These are phyloP conservation scores for Fusarium tupiense DNA, from an alignment of 2,329 filamentous ascomycete species.

Conservation along the genomic window DNA sequence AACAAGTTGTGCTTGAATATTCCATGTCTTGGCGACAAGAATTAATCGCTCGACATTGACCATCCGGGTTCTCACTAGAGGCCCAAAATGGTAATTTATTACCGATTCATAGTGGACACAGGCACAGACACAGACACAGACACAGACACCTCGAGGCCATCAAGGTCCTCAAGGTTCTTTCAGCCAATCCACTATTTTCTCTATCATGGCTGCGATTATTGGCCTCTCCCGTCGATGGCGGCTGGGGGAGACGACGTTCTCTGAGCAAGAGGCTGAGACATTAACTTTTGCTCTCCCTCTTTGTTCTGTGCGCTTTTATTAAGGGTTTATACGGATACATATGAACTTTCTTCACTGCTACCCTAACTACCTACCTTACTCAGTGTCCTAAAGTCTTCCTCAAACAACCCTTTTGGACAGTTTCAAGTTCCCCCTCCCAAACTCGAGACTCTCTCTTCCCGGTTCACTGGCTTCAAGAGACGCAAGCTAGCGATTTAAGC, in stretches of 20 bases:
- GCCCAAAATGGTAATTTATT: slow-evolving; percentile 26
- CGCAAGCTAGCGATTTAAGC: slow-evolving; percentile 15
- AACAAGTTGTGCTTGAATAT: slow-evolving; percentile 5
- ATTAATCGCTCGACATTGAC: slow-evolving; percentile 17
- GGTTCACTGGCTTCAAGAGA: not conserved
- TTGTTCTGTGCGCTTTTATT: not conserved
- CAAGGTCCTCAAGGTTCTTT: slow-evolving; percentile 39
- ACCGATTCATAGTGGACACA: slow-evolving; percentile 18
- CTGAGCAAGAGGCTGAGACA: slow-evolving; percentile 30
- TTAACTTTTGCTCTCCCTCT: slow-evolving; percentile 16
- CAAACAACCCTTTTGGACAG: slow-evolving; percentile 17
- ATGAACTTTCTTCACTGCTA: not conserved
- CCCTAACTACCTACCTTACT: not conserved
- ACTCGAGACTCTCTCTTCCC: not conserved
- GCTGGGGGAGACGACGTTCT: slow-evolving; percentile 3
- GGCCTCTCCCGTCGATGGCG: not conserved
- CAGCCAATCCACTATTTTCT: slow-evolving; percentile 25
- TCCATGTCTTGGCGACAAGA: slow-evolving; percentile 32
- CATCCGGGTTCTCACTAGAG: slow-evolving; percentile 36
- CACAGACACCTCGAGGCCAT: slow-evolving; percentile 6
- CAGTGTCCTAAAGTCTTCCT: not conserved
- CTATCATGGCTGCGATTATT: slow-evolving; percentile 7
- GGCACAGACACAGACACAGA: not conserved
- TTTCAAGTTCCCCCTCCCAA: not conserved
- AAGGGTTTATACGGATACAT: not conserved